Evolutionary conservation across 148 eudicot genomes (phyloP).

Genomic region (Rhododendron ferrugineum): DNA sequence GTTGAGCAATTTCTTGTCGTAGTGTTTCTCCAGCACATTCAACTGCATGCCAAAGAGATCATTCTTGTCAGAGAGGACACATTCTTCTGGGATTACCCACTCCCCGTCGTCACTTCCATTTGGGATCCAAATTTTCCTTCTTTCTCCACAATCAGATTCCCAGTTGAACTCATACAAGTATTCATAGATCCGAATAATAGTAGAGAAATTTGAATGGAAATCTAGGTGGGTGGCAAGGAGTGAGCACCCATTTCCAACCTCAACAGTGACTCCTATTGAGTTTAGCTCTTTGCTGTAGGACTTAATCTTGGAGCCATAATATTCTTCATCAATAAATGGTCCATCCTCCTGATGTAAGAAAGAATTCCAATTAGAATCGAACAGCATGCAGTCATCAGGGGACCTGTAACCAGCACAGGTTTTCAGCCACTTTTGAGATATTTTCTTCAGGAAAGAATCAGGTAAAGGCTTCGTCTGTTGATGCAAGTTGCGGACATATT

Average conservation of each 20-base stretch:
- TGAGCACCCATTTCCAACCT: conserved; percentile 20
- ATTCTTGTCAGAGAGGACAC: conserved; percentile 48
- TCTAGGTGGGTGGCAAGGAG: conserved; percentile 38
- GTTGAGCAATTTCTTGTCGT: conserved; percentile 23
- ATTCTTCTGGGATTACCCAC: conserved; percentile 45
- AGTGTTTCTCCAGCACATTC: conserved; percentile 38
- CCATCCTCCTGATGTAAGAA: conserved; percentile 40
- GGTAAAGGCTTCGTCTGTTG: conserved; percentile 5
- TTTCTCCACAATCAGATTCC: conserved; percentile 22
- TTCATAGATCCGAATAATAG: conserved; percentile 38
- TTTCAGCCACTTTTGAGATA: conserved; percentile 43
- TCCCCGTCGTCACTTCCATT: conserved; percentile 28
- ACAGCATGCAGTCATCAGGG: conserved; percentile 47
- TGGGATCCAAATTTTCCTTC: conserved; percentile 43
- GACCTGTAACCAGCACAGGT: conserved; percentile 40
- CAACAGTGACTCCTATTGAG: conserved; percentile 36
- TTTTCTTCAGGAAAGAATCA: conserved; percentile 20
- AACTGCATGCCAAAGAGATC: conserved; percentile 34
- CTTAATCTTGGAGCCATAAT: conserved; percentile 34
- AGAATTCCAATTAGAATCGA: conserved; percentile 17
- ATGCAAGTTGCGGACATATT: conserved; percentile 24
- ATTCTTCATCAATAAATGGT: conserved; percentile 57
- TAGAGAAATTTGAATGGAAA: conserved; percentile 22
- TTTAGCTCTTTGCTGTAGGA: conserved; percentile 42
- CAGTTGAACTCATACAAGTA: conserved; percentile 31